Percentiles rank a stretch among this genome's conserved stretches.
Conservation (phyloP, 352 stramenopile genomes). For the Saprolegnia diclina region DNA sequence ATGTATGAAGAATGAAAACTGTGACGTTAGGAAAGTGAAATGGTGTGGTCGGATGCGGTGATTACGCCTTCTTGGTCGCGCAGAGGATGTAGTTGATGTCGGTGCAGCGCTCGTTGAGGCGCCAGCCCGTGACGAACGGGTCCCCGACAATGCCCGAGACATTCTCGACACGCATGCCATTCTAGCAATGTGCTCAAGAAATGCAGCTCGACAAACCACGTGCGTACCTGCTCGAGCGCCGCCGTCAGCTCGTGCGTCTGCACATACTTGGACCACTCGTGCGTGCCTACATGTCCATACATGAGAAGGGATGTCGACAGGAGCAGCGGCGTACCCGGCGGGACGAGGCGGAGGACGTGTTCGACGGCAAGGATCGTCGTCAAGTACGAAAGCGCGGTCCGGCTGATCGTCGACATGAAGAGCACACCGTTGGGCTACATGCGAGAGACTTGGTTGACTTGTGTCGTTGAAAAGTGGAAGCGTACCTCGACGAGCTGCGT, state of each 20-base stretch:
- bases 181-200: constrained; percentile 29
- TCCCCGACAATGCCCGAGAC: constrained; percentile 75
- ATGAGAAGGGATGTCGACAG: no score
- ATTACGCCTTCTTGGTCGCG: constrained; percentile 45
- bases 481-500: constrained; percentile 74
- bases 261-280: constrained; percentile 84
- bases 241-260: constrained; percentile 54
- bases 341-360: constrained; percentile 67
- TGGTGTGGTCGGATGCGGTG: no score
- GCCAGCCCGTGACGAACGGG: constrained; percentile 66
- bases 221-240: constrained; percentile 49
- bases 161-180: constrained; percentile 53
- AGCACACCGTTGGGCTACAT: constrained; percentile 59
- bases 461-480: background rate
- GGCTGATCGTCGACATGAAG: constrained; percentile 84
- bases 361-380: constrained; percentile 71
- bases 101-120: constrained; percentile 62
- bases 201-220: no score
- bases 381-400: constrained; percentile 54
- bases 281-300: constrained; percentile 66
- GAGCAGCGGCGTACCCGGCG: constrained; percentile 46
- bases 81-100: constrained; percentile 83
- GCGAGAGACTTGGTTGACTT: background rate
- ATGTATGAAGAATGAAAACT: background rate
- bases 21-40: background rate